Conservation (phyloP, 495 filamentous ascomycete genomes). For the Xylaria venustula region DNA sequence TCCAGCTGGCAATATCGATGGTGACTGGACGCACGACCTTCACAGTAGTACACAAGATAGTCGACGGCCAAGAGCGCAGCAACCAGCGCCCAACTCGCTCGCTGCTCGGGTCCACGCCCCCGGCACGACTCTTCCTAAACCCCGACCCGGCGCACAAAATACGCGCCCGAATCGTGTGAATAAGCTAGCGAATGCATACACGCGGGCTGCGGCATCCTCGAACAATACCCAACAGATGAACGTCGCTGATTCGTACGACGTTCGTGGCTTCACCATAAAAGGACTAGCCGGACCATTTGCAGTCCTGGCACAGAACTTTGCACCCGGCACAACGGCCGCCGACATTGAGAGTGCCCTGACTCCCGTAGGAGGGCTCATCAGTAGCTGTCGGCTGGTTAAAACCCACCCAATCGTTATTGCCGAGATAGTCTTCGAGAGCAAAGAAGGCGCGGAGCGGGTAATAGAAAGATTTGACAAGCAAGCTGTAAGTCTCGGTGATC, state of each 20-base stretch:
- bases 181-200: constrained; percentile 19
- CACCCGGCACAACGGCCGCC: constrained; percentile 86
- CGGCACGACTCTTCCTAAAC: constrained; percentile 26
- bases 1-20: constrained; percentile 46
- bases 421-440: constrained; percentile 79
- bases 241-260: neutral
- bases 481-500: constrained; percentile 53
- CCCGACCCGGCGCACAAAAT: constrained; percentile 17
- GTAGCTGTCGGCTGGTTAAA: constrained; percentile 69
- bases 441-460: constrained; percentile 72
- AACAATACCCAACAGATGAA: constrained; percentile 26
- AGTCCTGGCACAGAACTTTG: constrained; percentile 88
- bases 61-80: constrained; percentile 31
- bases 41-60: constrained; percentile 32
- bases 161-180: constrained; percentile 26
- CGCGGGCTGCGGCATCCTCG: constrained; percentile 22
- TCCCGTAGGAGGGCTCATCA: constrained; percentile 66
- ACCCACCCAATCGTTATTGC: constrained; percentile 76
- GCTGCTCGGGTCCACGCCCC: constrained; percentile 44
- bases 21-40: constrained; percentile 61
- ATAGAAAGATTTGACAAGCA: constrained; percentile 85
- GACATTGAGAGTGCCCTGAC: constrained; percentile 89
- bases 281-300: constrained; percentile 78
- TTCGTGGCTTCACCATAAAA: constrained; percentile 68
- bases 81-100: constrained; percentile 38